Evolutionary conservation across 345 rosid species (phyloP), one percentile per base, ranked within the genome.

Genomic region (Eucalyptus rudis): DNA sequence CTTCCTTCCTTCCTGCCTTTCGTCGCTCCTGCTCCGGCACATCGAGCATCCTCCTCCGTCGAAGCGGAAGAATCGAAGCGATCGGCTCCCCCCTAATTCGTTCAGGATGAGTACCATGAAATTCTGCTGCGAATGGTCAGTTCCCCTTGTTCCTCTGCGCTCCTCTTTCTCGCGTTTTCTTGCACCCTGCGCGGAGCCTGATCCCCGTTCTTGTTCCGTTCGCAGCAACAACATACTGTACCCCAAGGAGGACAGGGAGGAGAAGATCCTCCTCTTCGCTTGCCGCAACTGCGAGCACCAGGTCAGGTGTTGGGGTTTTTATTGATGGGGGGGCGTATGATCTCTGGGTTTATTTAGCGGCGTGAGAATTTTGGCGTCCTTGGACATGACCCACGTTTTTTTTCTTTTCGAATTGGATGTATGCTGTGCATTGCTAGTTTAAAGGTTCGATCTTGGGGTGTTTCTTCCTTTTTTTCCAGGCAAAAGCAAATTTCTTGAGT

Each of bases 271-370:
- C 9, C 91, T 92, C 64, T 93, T 89, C 86, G 94, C 95, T 76
- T 93, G 94, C 91, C 95, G 94, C 54, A 93, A 92, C 81, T 93
- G 95, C 86, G 93, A 93, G 56, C 94, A 92, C 88, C 93, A 93
- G 92, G 94, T 92, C 47, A 10, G 19, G 9, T 71, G 76, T 56
- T 86, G 24, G 86, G 49, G 31, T 52, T 52, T 52, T 52, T 19
- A 1, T 52, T 31, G 40, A 66, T 66, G 22, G 20, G 33, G 10
- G 40, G 7, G 79, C 19, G 43, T 68, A 31, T 31, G 12, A 68
- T 31, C 22, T 24, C 79, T 66, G 79, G 43, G 79, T 68, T 68
- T 68, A 15, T 31, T 0, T 31, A 31, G 19, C 31, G 79, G 79
- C 43, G 79, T 66, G 79, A 1, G 79, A 66, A 66, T 66, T 66